Base-by-base conservation (phyloP, 2,329 filamentous ascomycete species). In the Atkinsonella hypoxylon region DNA sequence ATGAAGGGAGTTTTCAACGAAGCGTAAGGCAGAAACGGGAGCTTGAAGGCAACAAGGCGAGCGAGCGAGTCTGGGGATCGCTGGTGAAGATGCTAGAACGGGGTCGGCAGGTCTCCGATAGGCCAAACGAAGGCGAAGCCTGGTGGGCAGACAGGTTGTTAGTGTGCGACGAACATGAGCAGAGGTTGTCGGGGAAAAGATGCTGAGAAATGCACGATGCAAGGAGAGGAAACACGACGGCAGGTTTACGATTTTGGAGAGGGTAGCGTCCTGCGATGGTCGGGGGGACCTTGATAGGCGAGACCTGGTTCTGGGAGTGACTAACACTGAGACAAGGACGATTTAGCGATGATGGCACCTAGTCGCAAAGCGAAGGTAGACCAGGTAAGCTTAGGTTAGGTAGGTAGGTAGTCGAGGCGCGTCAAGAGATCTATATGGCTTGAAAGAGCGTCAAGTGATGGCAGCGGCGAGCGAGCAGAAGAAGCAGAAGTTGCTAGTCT, bases 41-140 rank as follows among this genome's bases (percentile, higher is more conserved):
- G 55, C 44, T 47, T 50, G 46, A 52, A 55, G 53, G 49, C 41
- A 52, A 51, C 50, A 48, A 48, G 48, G 45, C 43, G 49, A 48
- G 45, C 43, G 49, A 48, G 55, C 50, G 56, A 43, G 58, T 59
- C 56, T 60, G 58, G 56, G 58, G 30, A 57, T 50, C 55, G 45
- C 56, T 53, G 53, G 53, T 50, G 51, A 54, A 53, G 51, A 53
- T 53, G 52, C 54, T 54, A 48, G 31, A 42, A 49, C 55, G 54
- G 6, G 26, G 26, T 26, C 26, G 52, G 61, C 53, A 60, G 57
- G 57, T 66, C 62, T 64, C 61, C 58, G 64, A 64, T 62, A 64
- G 57, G 60, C 56, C 55, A 53, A 56, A 52, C 53, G 51, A 57
- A 53, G 52, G 52, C 58, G 57, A 57, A 47, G 54, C 50, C 54